phyloP scores from a whole-genome alignment of 352 stramenopile genomes.

The Phytophthora sojae region DNA sequence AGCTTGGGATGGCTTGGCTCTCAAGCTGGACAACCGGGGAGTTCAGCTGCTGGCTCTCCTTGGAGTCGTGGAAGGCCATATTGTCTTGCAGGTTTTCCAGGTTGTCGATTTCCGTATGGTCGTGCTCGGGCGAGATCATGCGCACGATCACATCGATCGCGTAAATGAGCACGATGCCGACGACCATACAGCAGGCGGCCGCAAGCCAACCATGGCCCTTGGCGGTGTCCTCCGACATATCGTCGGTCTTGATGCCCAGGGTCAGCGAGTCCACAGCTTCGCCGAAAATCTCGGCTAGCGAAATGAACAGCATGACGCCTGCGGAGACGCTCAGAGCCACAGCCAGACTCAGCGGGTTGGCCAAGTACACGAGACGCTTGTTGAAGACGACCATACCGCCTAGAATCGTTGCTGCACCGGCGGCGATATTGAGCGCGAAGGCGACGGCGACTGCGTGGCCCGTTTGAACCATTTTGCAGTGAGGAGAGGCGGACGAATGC shows the following conservation, averaged over 20 bases:
- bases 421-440: conserved; percentile 56
- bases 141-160: conserved; percentile 44
- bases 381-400: conserved; percentile 61
- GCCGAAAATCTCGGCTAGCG: conserved; percentile 68
- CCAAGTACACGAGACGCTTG: conserved; percentile 51
- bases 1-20: conserved; percentile 34
- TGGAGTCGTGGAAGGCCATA: conserved; percentile 28
- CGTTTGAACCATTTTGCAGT: conserved; percentile 41
- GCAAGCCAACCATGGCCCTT: conserved; percentile 67
- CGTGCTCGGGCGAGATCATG: conserved; percentile 36
- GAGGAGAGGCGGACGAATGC: background rate
- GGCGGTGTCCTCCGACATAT: conserved; percentile 39
- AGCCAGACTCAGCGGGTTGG: conserved; percentile 53
- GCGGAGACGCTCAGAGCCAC: conserved; percentile 56
- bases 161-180: conserved; percentile 72
- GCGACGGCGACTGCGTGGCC: conserved; percentile 39
- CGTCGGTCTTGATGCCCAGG: conserved; percentile 40
- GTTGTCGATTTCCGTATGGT: conserved; percentile 37
- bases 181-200: conserved; percentile 82
- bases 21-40: conserved; percentile 28
- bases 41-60: conserved; percentile 11
- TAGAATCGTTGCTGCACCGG: conserved; percentile 56
- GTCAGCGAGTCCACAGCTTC: conserved; percentile 35
- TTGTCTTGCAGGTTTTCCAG: conserved; percentile 39
- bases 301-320: conserved; percentile 78